Conservation (phyloP, 2,329 filamentous ascomycete genomes). For the Magnaporthiopsis rhizophila region DNA sequence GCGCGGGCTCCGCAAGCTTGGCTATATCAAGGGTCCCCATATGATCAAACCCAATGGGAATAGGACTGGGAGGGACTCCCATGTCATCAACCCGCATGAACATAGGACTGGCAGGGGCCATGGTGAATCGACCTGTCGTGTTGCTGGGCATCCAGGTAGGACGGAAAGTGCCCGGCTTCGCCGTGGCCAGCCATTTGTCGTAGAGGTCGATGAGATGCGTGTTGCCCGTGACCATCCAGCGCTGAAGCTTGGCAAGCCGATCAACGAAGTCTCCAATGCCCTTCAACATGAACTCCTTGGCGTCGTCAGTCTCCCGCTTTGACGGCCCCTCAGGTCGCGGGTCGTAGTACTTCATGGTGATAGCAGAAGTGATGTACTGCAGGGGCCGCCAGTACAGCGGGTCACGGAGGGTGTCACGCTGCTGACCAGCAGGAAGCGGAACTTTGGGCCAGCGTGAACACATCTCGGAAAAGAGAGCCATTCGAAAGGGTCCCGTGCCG, state of each 20-base stretch:
- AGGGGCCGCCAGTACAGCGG: slow-evolving; percentile 5
- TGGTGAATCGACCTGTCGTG: no score
- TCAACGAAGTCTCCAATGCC: background rate
- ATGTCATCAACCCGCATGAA: no score
- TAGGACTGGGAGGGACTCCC: background rate
- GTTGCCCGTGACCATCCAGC: background rate
- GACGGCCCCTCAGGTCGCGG: background rate
- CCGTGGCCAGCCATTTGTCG: background rate
- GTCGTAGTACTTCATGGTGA: background rate
- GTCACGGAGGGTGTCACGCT: background rate
- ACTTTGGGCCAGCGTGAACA: slow-evolving; percentile 1
- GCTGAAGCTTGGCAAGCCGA: background rate
- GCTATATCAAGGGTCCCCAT: background rate
- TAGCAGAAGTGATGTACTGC: slow-evolving; percentile 1
- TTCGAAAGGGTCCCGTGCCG: background rate
- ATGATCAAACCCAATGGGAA: background rate
- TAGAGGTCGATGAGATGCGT: background rate
- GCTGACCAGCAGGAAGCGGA: background rate
- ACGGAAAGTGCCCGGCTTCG: background rate
- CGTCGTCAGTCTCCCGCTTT: background rate
- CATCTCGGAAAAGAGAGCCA: slow-evolving; percentile 1
- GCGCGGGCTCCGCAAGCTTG: background rate
- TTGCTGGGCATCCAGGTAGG: background rate
- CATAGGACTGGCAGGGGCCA: background rate
- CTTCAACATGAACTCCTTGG: background rate